Evolutionary conservation across 805 yeast species (phyloP).

Genomic region (Candida corydali): DNA sequence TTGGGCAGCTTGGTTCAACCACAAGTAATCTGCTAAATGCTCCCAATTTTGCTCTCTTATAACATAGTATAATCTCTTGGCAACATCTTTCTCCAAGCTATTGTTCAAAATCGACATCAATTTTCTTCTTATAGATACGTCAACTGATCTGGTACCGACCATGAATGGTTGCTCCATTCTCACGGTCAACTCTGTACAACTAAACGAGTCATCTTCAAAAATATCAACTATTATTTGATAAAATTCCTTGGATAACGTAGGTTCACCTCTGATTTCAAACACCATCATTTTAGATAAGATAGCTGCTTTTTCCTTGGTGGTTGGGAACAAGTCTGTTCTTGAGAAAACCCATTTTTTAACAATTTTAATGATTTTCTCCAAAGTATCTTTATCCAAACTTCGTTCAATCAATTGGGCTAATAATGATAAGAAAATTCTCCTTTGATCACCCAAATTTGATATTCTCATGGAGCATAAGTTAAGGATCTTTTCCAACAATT

Average conservation of each 20-base stretch:
- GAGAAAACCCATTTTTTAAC: slow-evolving; percentile 90
- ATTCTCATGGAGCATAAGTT: slow-evolving; percentile 78
- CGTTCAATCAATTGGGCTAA: slow-evolving; percentile 89
- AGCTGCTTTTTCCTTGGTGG: slow-evolving; percentile 94
- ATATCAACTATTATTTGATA: slow-evolving; percentile 84
- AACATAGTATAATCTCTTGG: slow-evolving; percentile 77
- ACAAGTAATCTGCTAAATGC: slow-evolving; percentile 82
- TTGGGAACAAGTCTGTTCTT: slow-evolving; percentile 80
- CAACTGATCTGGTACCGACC: slow-evolving; percentile 85
- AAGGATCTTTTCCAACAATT: slow-evolving; percentile 68
- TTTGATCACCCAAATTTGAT: slow-evolving; percentile 85
- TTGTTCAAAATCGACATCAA: slow-evolving; percentile 76
- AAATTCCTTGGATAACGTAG: slow-evolving; percentile 69
- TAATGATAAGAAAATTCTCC: slow-evolving; percentile 80
- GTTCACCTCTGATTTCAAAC: slow-evolving; percentile 84
- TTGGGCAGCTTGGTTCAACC: slow-evolving; percentile 93
- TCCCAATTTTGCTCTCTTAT: slow-evolving; percentile 99
- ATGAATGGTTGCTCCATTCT: slow-evolving; percentile 95
- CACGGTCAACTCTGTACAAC: slow-evolving; percentile 84
- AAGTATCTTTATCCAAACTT: slow-evolving; percentile 70
- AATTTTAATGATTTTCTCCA: slow-evolving; percentile 69
- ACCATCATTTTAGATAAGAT: slow-evolving; percentile 89
- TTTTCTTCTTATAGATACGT: slow-evolving; percentile 66
- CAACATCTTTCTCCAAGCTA: slow-evolving; percentile 73
- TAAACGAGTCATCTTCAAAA: slow-evolving; percentile 73